Conservation (phyloP, 1,284 basidiomycete species). For the Tremellales sp. region DNA sequence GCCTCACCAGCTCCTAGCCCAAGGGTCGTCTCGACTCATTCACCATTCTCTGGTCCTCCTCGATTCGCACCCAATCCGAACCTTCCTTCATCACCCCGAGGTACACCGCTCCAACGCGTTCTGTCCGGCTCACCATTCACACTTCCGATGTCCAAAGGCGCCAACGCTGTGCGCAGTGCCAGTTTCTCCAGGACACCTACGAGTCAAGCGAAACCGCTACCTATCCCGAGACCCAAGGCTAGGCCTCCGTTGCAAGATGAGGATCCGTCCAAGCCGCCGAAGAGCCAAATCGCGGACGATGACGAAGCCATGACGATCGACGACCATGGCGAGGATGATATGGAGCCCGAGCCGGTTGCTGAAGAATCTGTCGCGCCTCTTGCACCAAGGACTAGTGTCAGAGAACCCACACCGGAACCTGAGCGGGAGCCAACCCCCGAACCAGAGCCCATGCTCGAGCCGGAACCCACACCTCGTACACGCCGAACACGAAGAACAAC, state of each 20-base stretch:
- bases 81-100: background rate
- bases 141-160: slow-evolving; percentile 10
- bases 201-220: slow-evolving; percentile 5
- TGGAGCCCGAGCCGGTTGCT: background rate
- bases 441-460: background rate
- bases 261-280: slow-evolving; percentile 10
- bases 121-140: slow-evolving; percentile 30
- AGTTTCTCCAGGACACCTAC: slow-evolving; percentile 6
- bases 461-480: background rate
- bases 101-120: slow-evolving; percentile 14
- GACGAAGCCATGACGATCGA: no score
- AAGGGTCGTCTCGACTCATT: slow-evolving; percentile 5
- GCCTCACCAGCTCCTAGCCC: slow-evolving; percentile 6
- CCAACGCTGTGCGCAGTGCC: background rate
- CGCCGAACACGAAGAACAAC: background rate
- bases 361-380: no score
- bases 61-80: slow-evolving; percentile 26
- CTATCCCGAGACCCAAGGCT: slow-evolving; percentile 13
- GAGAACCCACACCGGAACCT: no score
- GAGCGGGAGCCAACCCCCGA: background rate
- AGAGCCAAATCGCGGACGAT: no score
- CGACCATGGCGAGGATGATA: background rate
- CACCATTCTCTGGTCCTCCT: slow-evolving; percentile 42
- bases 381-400: no score
- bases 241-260: slow-evolving; percentile 33